Percentiles rank a stretch among this genome's conserved stretches.
phyloP scores from a whole-genome alignment of 2,329 filamentous ascomycete species.

The Cordyceps cateniannulata region DNA sequence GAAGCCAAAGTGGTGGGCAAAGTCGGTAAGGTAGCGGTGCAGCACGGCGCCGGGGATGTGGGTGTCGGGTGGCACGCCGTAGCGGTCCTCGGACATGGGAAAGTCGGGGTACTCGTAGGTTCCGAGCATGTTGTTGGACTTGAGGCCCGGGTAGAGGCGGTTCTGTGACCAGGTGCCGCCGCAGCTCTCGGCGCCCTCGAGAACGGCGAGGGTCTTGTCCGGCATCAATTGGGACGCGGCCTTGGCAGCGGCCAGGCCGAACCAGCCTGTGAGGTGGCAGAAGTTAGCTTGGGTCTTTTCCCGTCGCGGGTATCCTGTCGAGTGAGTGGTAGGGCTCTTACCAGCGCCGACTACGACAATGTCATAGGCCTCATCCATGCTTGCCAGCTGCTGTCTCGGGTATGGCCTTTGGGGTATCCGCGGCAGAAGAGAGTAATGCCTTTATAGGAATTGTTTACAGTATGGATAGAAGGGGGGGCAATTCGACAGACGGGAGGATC shows the following conservation, averaged over 20 bases:
- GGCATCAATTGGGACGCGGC: conserved; percentile 45
- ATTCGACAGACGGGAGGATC: not conserved
- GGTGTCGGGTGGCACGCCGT: conserved; percentile 27
- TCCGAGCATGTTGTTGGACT: conserved; percentile 57
- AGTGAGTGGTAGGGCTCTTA: not conserved
- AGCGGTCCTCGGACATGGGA: conserved; percentile 46
- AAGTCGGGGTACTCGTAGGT: conserved; percentile 60
- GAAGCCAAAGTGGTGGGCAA: conserved; percentile 41
- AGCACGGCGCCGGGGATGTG: conserved; percentile 32
- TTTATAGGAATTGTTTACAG: not conserved
- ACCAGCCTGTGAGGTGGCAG: conserved; percentile 32
- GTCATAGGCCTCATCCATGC: not conserved
- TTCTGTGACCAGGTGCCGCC: conserved; percentile 57
- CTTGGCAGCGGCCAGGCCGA: conserved; percentile 46
- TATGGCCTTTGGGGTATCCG: not conserved
- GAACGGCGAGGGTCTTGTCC: conserved; percentile 35
- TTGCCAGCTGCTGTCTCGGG: not conserved
- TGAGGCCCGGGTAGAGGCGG: conserved; percentile 53
- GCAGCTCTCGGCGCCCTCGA: conserved; percentile 44
- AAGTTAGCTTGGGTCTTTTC: not conserved
- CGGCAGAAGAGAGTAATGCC: not conserved
- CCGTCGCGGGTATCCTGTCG: not conserved
- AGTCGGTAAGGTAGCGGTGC: conserved; percentile 31
- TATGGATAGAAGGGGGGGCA: not conserved
- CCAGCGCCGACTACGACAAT: not conserved